Conservation (phyloP, 352 stramenopile species). For the Pythium vanterpoolii region DNA sequence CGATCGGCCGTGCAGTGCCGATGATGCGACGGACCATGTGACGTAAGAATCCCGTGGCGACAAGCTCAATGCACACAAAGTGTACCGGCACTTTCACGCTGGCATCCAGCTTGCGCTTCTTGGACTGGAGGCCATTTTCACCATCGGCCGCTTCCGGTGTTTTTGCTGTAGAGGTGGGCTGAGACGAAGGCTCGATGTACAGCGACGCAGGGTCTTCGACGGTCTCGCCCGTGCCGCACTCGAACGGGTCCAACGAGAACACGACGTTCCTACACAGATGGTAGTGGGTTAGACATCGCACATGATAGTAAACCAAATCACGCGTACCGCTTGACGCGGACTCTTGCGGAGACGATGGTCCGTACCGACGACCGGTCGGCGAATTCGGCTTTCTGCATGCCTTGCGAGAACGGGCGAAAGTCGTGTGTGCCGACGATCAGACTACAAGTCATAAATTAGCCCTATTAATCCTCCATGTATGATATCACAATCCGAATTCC, state of each 20-base stretch:
- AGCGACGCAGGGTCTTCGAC: conserved; percentile 38
- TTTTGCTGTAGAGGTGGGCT: background rate
- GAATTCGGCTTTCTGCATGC: conserved; percentile 55
- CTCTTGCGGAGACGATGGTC: conserved; percentile 58
- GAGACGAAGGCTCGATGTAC: conserved; percentile 13
- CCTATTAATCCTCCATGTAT: no score
- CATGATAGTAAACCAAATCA: background rate
- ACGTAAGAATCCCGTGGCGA: conserved; percentile 81
- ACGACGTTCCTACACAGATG: conserved; percentile 43
- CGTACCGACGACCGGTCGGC: conserved; percentile 62
- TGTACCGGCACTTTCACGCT: conserved; percentile 33
- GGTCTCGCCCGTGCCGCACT: conserved; percentile 54
- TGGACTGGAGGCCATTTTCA: conserved; percentile 27
- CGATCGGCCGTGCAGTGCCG: conserved; percentile 73
- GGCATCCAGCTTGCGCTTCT: conserved; percentile 34
- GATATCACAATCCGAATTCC: no score
- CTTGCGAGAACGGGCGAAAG: conserved; percentile 80
- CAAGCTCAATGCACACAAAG: conserved; percentile 80
- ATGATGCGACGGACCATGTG: conserved; percentile 89
- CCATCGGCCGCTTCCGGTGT: background rate
- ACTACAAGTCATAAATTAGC: conserved; percentile 22
- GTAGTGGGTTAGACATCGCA: background rate
- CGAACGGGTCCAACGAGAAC: conserved; percentile 61
- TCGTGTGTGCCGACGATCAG: conserved; percentile 69
- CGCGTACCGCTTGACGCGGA: conserved; percentile 56